Conservation (phyloP, 1,284 basidiomycete genomes). For the Stygiomarasmius scandens region DNA sequence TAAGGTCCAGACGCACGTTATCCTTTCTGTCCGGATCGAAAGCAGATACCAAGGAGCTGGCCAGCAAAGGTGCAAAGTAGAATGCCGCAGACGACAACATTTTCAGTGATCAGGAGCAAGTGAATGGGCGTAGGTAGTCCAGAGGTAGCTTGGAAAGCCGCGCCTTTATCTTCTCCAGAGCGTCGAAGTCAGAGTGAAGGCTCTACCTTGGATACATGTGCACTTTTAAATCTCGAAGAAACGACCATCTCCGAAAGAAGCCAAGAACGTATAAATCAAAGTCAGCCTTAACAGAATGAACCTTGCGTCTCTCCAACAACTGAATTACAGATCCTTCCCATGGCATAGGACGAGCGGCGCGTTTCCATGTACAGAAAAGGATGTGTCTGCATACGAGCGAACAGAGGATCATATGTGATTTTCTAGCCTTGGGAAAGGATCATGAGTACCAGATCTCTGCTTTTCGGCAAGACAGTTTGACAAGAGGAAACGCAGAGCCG, state of each 20-base stretch:
- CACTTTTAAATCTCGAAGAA: no score
- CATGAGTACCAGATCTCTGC: no score
- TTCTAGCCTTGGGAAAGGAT: no score
- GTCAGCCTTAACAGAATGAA: neutral
- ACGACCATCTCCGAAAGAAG: neutral
- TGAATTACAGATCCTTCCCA: neutral
- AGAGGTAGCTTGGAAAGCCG: neutral
- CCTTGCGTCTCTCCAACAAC: neutral
- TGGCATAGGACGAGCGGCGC: neutral
- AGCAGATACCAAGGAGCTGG: neutral
- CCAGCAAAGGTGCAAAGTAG: neutral
- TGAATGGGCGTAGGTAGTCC: neutral
- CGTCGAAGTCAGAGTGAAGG: no score
- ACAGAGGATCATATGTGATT: no score
- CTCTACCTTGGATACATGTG: no score
- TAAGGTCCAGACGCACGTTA: constrained; percentile 32
- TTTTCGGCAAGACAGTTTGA: no score
- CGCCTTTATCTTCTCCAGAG: neutral
- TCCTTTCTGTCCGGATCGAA: constrained; percentile 33
- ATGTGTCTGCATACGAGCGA: neutral
- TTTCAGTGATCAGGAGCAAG: neutral
- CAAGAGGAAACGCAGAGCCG: neutral
- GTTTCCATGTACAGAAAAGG: neutral
- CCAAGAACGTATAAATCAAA: neutral
- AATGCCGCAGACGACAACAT: neutral